phyloP scores from a whole-genome alignment of 192 early-diverging fungal species.

The Spinellus fusiger region DNA sequence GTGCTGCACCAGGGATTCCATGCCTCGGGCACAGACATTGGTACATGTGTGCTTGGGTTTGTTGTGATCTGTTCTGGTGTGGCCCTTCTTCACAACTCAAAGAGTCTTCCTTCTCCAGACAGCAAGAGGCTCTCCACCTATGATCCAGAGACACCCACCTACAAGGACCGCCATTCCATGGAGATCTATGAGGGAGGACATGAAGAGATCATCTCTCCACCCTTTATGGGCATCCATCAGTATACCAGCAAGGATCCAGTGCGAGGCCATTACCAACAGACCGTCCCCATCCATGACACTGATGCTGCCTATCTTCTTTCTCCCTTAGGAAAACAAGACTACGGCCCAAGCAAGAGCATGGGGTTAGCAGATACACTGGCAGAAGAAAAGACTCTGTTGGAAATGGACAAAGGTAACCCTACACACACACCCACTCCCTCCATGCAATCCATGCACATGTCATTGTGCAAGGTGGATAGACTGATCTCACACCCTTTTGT shows the following conservation, averaged over 20 bases:
- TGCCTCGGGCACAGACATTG: slow-evolving; percentile 64
- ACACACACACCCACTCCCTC: not conserved
- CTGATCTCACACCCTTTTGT: too few relatives aligned
- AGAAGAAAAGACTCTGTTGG: not conserved
- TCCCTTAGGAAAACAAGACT: not conserved
- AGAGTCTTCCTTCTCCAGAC: slow-evolving; percentile 13
- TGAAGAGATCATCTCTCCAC: slow-evolving; percentile 18
- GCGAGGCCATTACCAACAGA: not conserved
- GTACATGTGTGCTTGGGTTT: slow-evolving; percentile 81
- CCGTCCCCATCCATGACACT: not conserved
- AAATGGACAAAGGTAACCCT: not conserved
- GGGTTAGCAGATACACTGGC: not conserved
- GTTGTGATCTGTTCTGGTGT: slow-evolving; percentile 87
- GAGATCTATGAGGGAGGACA: slow-evolving; percentile 14
- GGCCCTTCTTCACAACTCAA: slow-evolving; percentile 59
- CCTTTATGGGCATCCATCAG: slow-evolving; percentile 15
- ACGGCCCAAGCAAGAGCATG: not conserved
- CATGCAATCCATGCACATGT: not conserved
- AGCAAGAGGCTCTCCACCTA: too few relatives aligned
- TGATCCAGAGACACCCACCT: not conserved
- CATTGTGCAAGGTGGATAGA: too few relatives aligned
- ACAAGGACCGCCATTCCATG: not conserved
- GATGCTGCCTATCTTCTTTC: not conserved
- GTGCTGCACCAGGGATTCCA: slow-evolving; percentile 83
- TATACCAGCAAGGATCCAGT: slow-evolving; percentile 16